Percentiles rank a stretch among this genome's conserved stretches.
phyloP scores from a whole-genome alignment of 331 rosid species.

The Quercus phellos region DNA sequence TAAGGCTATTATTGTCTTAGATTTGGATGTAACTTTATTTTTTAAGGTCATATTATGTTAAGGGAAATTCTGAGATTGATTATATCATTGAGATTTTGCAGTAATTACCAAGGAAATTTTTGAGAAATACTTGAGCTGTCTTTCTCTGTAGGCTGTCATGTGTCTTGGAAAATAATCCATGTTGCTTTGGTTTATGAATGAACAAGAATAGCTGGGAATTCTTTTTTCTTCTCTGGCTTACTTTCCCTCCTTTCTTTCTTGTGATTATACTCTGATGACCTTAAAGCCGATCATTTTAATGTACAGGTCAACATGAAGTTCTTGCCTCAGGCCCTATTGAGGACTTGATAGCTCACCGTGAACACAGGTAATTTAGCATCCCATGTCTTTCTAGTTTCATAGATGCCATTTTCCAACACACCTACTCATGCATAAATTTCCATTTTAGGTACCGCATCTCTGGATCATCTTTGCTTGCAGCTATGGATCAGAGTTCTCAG shows the following conservation, averaged over 20 bases:
- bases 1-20: not conserved
- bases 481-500: slow-evolving; percentile 99
- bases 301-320: slow-evolving; percentile 90
- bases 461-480: slow-evolving; percentile 98
- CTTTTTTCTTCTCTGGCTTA: not conserved
- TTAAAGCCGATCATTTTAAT: slow-evolving; percentile 6
- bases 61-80: not conserved
- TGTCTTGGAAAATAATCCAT: not conserved
- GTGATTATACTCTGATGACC: not conserved
- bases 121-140: not conserved
- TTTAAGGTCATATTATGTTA: not conserved
- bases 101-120: not conserved
- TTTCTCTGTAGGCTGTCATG: not conserved
- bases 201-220: not conserved
- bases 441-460: slow-evolving; percentile 86
- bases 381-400: slow-evolving; percentile 9
- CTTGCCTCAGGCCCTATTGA: slow-evolving; percentile 99
- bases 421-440: slow-evolving; percentile 23
- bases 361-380: slow-evolving; percentile 66
- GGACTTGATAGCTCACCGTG: slow-evolving; percentile 95
- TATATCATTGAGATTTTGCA: not conserved
- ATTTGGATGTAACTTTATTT: not conserved
- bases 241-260: not conserved
- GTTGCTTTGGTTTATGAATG: not conserved
- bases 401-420: slow-evolving; percentile 14